Evolutionary conservation across 345 rosid genomes (phyloP).

Genomic region (Aegle marmelos): DNA sequence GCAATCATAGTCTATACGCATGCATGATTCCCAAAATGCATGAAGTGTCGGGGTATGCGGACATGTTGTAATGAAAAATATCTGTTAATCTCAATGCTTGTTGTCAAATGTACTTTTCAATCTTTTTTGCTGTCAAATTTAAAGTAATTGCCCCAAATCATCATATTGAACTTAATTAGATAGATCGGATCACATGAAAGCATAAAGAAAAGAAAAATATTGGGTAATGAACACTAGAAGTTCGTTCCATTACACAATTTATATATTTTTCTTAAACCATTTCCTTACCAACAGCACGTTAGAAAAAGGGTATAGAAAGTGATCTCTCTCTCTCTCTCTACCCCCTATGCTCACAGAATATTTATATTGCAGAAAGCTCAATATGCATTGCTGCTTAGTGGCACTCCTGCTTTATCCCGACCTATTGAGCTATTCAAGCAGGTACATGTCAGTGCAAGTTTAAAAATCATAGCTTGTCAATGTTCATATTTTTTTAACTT

Average conservation of each 20-base stretch:
- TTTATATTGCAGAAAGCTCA: slow-evolving; percentile 72
- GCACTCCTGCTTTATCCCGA: slow-evolving; percentile 97
- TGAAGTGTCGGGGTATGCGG: background rate
- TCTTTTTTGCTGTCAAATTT: background rate
- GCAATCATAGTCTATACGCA: background rate
- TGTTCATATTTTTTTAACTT: slow-evolving; percentile 7
- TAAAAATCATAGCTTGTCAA: slow-evolving; percentile 6
- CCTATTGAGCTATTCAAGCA: slow-evolving; percentile 96
- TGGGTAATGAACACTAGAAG: background rate
- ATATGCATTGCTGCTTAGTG: slow-evolving; percentile 81
- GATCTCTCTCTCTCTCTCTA: background rate
- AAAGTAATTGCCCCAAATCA: background rate
- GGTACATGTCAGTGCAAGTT: slow-evolving; percentile 35
- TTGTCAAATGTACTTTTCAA: background rate
- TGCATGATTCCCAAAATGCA: slow-evolving; percentile 9
- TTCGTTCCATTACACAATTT: background rate
- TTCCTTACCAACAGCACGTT: background rate
- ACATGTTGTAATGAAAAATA: background rate
- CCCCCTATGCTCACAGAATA: background rate
- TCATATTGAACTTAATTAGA: background rate
- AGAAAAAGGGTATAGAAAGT: background rate
- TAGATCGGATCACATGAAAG: background rate
- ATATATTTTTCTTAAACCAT: slow-evolving; percentile 4
- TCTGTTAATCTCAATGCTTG: background rate
- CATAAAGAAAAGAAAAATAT: background rate